Evolutionary conservation across 352 stramenopile genomes (phyloP).

Genomic region (Phytophthora ohioensis): DNA sequence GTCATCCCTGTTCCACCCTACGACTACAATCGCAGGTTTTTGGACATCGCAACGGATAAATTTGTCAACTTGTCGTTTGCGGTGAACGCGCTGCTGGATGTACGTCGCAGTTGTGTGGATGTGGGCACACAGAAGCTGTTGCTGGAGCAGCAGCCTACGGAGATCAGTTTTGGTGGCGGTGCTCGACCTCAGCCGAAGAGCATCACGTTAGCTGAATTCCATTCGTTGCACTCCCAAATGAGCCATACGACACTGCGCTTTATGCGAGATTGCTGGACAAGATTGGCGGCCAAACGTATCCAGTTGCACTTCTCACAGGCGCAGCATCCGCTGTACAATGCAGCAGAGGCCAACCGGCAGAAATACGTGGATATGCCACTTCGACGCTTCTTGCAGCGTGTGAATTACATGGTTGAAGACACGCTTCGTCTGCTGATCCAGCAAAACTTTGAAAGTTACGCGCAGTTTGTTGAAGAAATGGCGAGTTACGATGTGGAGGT

Average conservation of each 20-base stretch:
- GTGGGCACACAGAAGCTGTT: conserved; percentile 70
- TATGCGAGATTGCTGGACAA: conserved; percentile 85
- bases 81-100: conserved; percentile 77
- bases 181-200: conserved; percentile 52
- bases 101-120: conserved; percentile 74
- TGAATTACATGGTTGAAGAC: conserved; percentile 88
- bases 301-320: conserved; percentile 67
- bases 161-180: conserved; percentile 65
- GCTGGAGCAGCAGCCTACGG: conserved; percentile 69
- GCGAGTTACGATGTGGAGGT: conserved; percentile 66
- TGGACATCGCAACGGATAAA: conserved; percentile 63
- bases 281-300: conserved; percentile 76
- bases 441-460: conserved; percentile 78
- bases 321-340: conserved; percentile 69
- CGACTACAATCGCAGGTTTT: conserved; percentile 78
- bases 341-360: conserved; percentile 68
- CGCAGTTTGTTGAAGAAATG: conserved; percentile 75
- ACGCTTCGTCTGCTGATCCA: conserved; percentile 69
- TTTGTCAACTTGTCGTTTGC: conserved; percentile 80
- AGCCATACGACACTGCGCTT: conserved; percentile 73
- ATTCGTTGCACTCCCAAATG: conserved; percentile 71
- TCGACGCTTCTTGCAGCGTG: conserved; percentile 68
- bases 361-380: conserved; percentile 73
- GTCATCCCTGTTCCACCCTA: conserved; percentile 64
- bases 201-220: conserved; percentile 80